Conservation (phyloP, 1,284 basidiomycete species). For the Puccinia polysora region DNA sequence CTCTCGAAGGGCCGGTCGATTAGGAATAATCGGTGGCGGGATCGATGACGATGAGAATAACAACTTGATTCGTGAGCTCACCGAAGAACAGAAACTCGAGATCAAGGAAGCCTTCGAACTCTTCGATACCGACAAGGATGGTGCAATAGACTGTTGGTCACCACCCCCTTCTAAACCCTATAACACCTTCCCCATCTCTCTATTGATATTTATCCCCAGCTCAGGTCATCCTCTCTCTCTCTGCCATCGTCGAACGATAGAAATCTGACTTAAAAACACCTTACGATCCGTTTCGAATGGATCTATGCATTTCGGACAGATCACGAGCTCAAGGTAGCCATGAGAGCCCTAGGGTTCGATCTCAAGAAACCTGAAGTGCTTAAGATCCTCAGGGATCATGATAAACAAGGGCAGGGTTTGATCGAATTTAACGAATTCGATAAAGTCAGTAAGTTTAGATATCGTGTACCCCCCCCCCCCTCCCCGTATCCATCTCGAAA, state of each 20-base stretch:
- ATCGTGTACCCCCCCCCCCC: neutral
- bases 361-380: conserved; percentile 96
- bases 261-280: neutral
- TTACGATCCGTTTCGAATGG: neutral
- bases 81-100: conserved; percentile 92
- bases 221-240: neutral
- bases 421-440: conserved; percentile 94
- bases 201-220: neutral
- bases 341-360: conserved; percentile 96
- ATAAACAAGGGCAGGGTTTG: conserved; percentile 79
- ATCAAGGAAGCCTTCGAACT: conserved; percentile 98
- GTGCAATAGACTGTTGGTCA: conserved; percentile 56
- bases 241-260: neutral
- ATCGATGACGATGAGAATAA: conserved; percentile 32
- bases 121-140: conserved; percentile 98
- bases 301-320: conserved; percentile 57
- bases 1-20: neutral
- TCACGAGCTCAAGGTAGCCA: conserved; percentile 97
- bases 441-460: conserved; percentile 77
- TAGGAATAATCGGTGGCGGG: conserved; percentile 1
- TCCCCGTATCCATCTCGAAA: no score
- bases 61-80: conserved; percentile 57
- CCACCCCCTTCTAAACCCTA: neutral
- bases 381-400: conserved; percentile 86
- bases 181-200: neutral